A percentile compares a stretch with the other conserved stretches of the same genome.
These are phyloP conservation scores for Phialocephala subalpina DNA, from an alignment of 2,329 filamentous ascomycete species.

Conservation along the genomic window DNA sequence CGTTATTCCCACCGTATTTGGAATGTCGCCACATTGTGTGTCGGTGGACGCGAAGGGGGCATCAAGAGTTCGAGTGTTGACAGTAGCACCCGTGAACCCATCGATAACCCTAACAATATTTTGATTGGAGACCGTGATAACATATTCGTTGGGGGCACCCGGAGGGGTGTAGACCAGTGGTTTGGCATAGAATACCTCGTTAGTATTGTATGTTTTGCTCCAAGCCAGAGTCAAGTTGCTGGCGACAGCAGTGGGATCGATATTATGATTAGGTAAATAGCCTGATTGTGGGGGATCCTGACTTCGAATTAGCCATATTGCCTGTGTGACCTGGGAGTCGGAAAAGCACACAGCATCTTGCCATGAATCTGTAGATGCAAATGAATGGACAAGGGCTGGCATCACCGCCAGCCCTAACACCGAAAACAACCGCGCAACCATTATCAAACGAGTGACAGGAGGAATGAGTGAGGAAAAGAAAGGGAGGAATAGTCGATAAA, in stretches of 20 bases:
- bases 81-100: slow-evolving; percentile 60
- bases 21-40: slow-evolving; percentile 24
- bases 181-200: slow-evolving; percentile 53
- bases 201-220: slow-evolving; percentile 8
- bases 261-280: slow-evolving; percentile 25
- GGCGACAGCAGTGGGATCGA: slow-evolving; percentile 12
- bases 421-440: neutral
- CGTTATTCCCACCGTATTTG: slow-evolving; percentile 29
- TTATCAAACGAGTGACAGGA: neutral
- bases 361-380: slow-evolving; percentile 1
- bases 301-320: neutral
- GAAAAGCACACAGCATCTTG: slow-evolving; percentile 2
- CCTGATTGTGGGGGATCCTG: slow-evolving; percentile 23
- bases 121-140: slow-evolving; percentile 63
- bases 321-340: neutral
- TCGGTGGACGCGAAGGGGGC: slow-evolving; percentile 49
- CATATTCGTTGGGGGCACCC: slow-evolving; percentile 54
- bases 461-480: neutral
- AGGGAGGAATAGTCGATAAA: neutral
- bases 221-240: neutral
- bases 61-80: slow-evolving; percentile 55
- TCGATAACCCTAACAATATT: slow-evolving; percentile 65
- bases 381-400: slow-evolving; percentile 13
- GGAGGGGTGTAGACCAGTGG: slow-evolving; percentile 60
- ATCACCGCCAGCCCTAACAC: slow-evolving; percentile 8